Conservation (phyloP, 2,329 filamentous ascomycete genomes). For the Phoma sp. region DNA sequence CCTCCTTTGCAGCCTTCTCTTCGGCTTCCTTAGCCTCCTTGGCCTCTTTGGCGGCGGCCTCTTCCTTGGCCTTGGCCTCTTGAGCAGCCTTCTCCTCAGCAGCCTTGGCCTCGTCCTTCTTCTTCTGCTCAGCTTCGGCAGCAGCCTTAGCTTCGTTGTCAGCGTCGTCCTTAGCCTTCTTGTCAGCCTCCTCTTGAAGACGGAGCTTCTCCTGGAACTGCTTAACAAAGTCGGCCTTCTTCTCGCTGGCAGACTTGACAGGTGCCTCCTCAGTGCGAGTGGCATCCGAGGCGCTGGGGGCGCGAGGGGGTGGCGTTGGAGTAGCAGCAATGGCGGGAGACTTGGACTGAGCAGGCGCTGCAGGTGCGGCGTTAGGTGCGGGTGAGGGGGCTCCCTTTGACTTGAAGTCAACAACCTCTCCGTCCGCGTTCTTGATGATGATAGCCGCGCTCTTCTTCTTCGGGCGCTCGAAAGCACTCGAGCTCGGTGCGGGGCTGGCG, state of each 20-base stretch:
- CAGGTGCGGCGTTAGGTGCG: conserved; percentile 49
- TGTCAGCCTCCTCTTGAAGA: conserved; percentile 65
- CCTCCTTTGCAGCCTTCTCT: conserved; percentile 40
- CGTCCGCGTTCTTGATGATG: conserved; percentile 82
- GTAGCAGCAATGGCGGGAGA: conserved; percentile 76
- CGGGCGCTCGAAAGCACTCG: conserved; percentile 68
- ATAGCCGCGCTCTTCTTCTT: conserved; percentile 76
- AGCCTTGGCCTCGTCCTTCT: conserved; percentile 51
- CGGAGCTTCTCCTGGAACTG: conserved; percentile 67
- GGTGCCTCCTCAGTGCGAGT: conserved; percentile 72
- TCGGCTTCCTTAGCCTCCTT: conserved; percentile 33
- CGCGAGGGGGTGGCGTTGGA: conserved; percentile 70
- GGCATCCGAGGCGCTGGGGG: conserved; percentile 67
- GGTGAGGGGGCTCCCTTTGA: conserved; percentile 50
- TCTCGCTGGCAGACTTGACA: conserved; percentile 78
- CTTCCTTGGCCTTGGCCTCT: conserved; percentile 55
- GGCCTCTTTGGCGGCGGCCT: conserved; percentile 56
- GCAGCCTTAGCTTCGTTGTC: conserved; percentile 52
- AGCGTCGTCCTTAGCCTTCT: conserved; percentile 57
- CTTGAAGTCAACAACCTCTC: conserved; percentile 74
- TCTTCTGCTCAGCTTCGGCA: conserved; percentile 62
- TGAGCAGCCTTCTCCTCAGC: conserved; percentile 51
- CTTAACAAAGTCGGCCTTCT: conserved; percentile 67
- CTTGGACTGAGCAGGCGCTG: conserved; percentile 60
- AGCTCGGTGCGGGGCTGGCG: conserved; percentile 67